Evolutionary conservation across 225 moss, liverwort and hornwort genomes (phyloP), one percentile per base, ranked within the genome.

Genomic region (Sphagnum tenellum): DNA sequence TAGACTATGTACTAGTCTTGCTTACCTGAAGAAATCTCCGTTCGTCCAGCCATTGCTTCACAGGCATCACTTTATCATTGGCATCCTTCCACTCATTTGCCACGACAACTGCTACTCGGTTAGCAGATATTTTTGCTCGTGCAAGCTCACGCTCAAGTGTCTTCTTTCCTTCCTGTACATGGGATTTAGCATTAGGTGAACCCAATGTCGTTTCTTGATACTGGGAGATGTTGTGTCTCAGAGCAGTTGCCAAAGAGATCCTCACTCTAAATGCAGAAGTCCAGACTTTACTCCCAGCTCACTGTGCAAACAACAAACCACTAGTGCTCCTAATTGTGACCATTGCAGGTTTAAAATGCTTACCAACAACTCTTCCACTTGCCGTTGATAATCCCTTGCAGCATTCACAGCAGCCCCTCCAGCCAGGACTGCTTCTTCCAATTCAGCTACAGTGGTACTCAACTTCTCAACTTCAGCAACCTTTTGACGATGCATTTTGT

Each of bases 371-470:
- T 73, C 73, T 55, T 73, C 66, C 29, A 67, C 73, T 67, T 73
- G 73, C 48, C 73, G 67, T 63, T 73, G 73, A 62, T 61, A 73
- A 49, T 73, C 73, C 45, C 73, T 64, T 3, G 67, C 73, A 62
- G 73, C 73, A 63, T 73, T 73, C 45, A 63, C 73, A 49, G 73
- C 67, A 63, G 73, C 73, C 47, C 73, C 73, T 29, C 73, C 73
- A 44, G 67, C 73, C 8, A 73, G 60, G 8, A 73, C 66, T 10
- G 73, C 73, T 67, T 73, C 73, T 62, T 67, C 73, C 62, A 73
- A 56, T 12, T 67, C 73, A 48, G 46, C 56, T 49, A 73, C 49
- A 4, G 67, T 67, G 8, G 55, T 2, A 47, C 67, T 67, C 62
- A 73, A 12, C 67, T 67, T 73, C 55, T 73, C 73, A 49, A 73